Conservation (phyloP, 1,139 yeast species). For the Kurtzmaniella quercitrusa region DNA sequence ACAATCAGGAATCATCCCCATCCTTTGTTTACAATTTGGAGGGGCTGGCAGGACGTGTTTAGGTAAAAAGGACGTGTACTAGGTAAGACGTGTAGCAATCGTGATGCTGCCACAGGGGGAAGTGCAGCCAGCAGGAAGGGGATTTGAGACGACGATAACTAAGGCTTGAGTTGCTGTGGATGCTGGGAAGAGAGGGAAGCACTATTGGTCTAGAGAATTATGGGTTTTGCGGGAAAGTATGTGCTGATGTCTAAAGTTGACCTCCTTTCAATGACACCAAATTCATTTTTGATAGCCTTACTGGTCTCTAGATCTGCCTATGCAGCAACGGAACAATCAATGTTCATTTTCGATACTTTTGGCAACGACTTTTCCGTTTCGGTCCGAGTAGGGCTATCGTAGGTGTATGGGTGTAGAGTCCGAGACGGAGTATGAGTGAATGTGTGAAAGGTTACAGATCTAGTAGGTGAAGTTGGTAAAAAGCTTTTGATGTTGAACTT, state of each 20-base stretch:
- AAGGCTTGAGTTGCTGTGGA: background rate
- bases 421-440: background rate
- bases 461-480: too few relatives aligned
- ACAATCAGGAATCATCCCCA: background rate
- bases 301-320: background rate
- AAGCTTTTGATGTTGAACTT: too few relatives aligned
- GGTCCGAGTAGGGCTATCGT: background rate
- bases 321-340: background rate
- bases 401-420: background rate
- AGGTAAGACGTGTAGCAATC: slow-evolving; percentile 4
- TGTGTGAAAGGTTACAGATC: too few relatives aligned
- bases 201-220: too few relatives aligned
- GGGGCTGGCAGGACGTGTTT: background rate
- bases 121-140: background rate
- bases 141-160: too few relatives aligned
- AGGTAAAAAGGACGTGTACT: slow-evolving; percentile 1
- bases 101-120: background rate
- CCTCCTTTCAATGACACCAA: too few relatives aligned
- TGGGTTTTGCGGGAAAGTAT: too few relatives aligned
- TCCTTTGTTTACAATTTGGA: slow-evolving; percentile 4
- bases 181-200: background rate
- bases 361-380: background rate
- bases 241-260: too few relatives aligned
- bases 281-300: background rate
- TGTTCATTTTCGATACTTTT: background rate